Base-by-base conservation (phyloP, 352 stramenopile genomes). In the Globisporangium paddicum region DNA sequence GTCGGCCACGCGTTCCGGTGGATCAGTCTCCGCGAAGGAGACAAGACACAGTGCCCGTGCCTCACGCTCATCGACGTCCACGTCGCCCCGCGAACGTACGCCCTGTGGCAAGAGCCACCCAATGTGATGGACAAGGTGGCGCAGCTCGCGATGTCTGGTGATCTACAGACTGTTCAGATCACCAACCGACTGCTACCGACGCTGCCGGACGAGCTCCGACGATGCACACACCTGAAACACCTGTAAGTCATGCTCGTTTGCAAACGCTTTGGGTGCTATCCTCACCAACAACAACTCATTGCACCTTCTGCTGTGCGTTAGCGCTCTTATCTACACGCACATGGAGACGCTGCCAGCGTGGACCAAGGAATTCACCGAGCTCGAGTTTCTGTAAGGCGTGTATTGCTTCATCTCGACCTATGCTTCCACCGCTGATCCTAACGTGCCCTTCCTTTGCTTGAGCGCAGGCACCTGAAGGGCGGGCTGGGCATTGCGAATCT, bases 81-180 rank as follows among this genome's bases (percentile, higher is more conserved):
- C 47, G 2, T 47, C 3, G 35, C 53, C 0, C 51, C 64, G 0
- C 45, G 54, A 38, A 66, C 44, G 0, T 74, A 67, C 40, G 53
- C 58, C 5, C 49, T 57, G 3, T 78, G 67, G 69, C 40, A 50
- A 3, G 18, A 61, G 2, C 69, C 72, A 0, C 42, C 23, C 0
- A 58, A 71, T 37, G 45, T 13, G 16, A 69, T 57, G 2, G 28
- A 23, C 4, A 63, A 42, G 18, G 53, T 81, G 5, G 47, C 40
- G 4, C 45, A 65, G 4, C 56, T 81, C 2, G 64, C 72, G 2
- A 41, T 60, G 2, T 54, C 59, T 0, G 72, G 69, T 11, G 47
- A 68, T 30, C 38, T 78, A 2, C 45, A 66, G 16, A 73, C 65
- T 2, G 13, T 75, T 16, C 63, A 76, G 25, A 2, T 81, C 30